A percentile compares a stretch with the other conserved stretches of the same genome.
Evolutionary conservation across 305 asterid genomes (phyloP).

Genomic region (Withania somnifera): DNA sequence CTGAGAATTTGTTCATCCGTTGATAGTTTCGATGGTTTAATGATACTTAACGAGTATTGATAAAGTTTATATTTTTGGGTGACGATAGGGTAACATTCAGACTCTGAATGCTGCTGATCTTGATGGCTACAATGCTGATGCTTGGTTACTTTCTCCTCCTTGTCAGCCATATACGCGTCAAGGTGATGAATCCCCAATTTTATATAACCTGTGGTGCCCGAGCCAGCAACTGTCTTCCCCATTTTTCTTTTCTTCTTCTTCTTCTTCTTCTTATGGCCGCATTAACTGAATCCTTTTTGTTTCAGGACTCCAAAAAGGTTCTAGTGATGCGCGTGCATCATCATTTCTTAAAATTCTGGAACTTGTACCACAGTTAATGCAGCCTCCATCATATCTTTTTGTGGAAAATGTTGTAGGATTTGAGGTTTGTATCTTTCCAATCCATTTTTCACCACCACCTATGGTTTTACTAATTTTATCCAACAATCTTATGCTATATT

Average conservation of each 20-base stretch:
- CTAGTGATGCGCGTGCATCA: conserved; percentile 82
- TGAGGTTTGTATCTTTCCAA: conserved; percentile 53
- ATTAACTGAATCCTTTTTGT: background rate
- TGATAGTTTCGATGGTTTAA: background rate
- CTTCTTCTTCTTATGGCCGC: background rate
- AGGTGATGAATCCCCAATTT: conserved; percentile 33
- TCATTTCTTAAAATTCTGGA: conserved; percentile 84
- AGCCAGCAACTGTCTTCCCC: background rate
- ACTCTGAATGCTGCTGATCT: conserved; percentile 73
- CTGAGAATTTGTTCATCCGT: background rate
- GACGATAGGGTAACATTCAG: conserved; percentile 82
- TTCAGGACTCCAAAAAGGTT: conserved; percentile 90
- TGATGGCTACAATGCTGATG: conserved; percentile 62
- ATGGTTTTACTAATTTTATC: background rate
- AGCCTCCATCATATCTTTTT: conserved; percentile 69
- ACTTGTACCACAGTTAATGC: conserved; percentile 56
- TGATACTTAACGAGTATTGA: background rate
- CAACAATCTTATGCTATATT: background rate
- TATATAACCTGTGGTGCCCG: background rate
- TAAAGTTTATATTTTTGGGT: conserved; percentile 6
- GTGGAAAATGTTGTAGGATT: conserved; percentile 98
- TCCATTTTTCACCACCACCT: background rate
- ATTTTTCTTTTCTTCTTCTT: background rate
- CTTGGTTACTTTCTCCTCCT: conserved; percentile 92
- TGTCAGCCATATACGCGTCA: conserved; percentile 96